Evolutionary conservation across 176 grass and related monocot species (phyloP), one percentile per base, ranked within the genome.

Genomic region (Leersia perrieri): DNA sequence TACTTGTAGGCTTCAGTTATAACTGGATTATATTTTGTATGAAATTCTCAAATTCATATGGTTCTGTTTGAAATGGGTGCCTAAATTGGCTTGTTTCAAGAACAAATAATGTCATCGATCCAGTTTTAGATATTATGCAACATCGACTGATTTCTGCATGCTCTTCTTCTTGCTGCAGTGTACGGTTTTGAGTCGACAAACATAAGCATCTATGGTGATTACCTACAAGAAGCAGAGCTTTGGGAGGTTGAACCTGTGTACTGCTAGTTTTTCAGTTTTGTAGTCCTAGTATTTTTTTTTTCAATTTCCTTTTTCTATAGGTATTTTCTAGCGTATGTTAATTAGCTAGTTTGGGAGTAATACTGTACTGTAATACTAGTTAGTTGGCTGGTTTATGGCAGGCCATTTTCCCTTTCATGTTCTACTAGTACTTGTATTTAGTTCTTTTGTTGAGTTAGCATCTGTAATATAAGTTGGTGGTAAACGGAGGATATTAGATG

Each of bases 381-480:
- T 65, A 60, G 41, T 31, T 67, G 23, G 23, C 53, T 26, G 53
- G 27, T 66, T 33, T 26, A 60, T 60, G 74, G 33, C 20, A 70
- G 67, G 22, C 33, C 20, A 22, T 29, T 41, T 33, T 11, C 7
- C 22, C 15, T 66, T 66, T 66, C n/a, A 22, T 72, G 32, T 60
- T 66, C 4, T 33, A 23, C 20, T 25, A 23, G 22, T 33, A 31
- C 65, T 60, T 81, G 55, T 86, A 77, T 20, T 72, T 61, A 60
- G 65, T 72, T 89, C 65, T 81, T 89, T 81, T 25, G 10, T 72
- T 85, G 30, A 49, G 66, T 73, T 77, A 78, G 44, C 45, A 68
- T 78, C 23, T 89, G 88, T 82, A 86, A 86, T 82, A 82, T 80
- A 88, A 49, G 63, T 76, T 66, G n/a, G 6, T 13, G 25, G 73